Percentiles rank a stretch among this genome's conserved stretches.
Conservation (phyloP, 2,329 filamentous ascomycete species). For the Fusarium coicis region DNA sequence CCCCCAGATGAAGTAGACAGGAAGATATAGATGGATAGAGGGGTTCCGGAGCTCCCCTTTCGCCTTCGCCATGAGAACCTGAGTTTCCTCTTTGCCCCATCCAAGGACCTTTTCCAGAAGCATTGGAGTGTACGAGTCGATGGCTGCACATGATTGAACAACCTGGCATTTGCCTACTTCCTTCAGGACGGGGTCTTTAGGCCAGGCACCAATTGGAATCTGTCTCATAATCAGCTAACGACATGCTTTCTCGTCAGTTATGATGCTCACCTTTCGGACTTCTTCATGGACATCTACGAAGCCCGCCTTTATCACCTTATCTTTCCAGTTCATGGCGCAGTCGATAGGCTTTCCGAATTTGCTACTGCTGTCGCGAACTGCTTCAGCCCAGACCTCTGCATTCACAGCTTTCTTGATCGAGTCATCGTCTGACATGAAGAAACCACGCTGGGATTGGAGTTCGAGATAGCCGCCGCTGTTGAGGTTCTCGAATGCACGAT, state of each 20-base stretch:
- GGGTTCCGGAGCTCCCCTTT: conserved; percentile 37
- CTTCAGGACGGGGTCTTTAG: conserved; percentile 19
- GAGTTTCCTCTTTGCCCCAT: conserved; percentile 30
- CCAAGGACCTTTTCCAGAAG: conserved; percentile 30
- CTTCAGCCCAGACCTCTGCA: conserved; percentile 19
- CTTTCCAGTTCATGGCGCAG: conserved; percentile 16
- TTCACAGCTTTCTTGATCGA: conserved; percentile 23
- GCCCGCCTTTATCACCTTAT: conserved; percentile 12
- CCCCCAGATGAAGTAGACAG: conserved; percentile 27
- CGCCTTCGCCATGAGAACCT: conserved; percentile 34
- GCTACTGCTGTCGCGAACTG: conserved; percentile 11
- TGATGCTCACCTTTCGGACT: background rate
- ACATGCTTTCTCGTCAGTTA: accelerated
- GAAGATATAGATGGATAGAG: conserved; percentile 29
- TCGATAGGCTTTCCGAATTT: conserved; percentile 33
- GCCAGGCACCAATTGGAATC: conserved; percentile 30
- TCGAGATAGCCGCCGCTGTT: conserved; percentile 26
- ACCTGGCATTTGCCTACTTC: conserved; percentile 26
- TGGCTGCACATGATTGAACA: conserved; percentile 29
- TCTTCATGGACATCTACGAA: conserved; percentile 28
- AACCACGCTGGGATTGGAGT: conserved; percentile 13
- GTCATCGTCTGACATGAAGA: conserved; percentile 28
- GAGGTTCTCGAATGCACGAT: conserved; percentile 11
- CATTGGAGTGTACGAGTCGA: conserved; percentile 31
- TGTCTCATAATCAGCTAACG: background rate